Conservation (phyloP, 2,329 filamentous ascomycete genomes). For the Scedosporium boydii region DNA sequence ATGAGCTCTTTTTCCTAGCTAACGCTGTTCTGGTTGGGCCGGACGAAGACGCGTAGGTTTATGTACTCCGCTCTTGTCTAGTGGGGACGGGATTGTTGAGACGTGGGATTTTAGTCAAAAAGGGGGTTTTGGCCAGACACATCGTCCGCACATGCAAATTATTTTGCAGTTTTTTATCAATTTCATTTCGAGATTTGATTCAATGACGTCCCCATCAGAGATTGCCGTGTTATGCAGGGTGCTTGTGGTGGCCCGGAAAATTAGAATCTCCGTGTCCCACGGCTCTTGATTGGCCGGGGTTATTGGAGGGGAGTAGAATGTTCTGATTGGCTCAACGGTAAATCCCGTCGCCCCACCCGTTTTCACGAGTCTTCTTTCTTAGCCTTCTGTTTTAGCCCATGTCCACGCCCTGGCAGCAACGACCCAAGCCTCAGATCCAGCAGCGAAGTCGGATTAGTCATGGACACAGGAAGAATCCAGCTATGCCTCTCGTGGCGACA, state of each 20-base stretch:
- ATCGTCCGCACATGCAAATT: slow-evolving; percentile 1
- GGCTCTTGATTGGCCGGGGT: background rate
- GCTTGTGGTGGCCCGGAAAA: background rate
- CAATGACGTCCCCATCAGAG: background rate
- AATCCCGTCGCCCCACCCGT: background rate
- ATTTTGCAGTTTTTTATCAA: background rate
- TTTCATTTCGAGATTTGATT: slow-evolving; percentile 1
- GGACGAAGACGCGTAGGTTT: background rate
- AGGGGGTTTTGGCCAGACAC: background rate
- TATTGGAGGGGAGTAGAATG: background rate
- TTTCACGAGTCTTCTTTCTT: background rate
- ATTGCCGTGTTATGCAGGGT: background rate
- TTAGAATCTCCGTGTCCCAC: background rate
- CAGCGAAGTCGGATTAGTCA: background rate
- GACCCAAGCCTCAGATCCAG: background rate
- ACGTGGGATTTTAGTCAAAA: background rate
- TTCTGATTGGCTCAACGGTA: background rate
- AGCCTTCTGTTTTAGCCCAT: background rate
- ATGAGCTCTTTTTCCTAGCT: background rate
- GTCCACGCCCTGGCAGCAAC: background rate
- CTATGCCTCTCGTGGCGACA: background rate
- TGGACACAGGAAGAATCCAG: background rate
- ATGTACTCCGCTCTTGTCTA: background rate
- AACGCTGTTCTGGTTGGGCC: background rate
- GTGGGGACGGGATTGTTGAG: slow-evolving; percentile 2